Conservation (phyloP, 345 rosid species). For the Brassica juncea region DNA sequence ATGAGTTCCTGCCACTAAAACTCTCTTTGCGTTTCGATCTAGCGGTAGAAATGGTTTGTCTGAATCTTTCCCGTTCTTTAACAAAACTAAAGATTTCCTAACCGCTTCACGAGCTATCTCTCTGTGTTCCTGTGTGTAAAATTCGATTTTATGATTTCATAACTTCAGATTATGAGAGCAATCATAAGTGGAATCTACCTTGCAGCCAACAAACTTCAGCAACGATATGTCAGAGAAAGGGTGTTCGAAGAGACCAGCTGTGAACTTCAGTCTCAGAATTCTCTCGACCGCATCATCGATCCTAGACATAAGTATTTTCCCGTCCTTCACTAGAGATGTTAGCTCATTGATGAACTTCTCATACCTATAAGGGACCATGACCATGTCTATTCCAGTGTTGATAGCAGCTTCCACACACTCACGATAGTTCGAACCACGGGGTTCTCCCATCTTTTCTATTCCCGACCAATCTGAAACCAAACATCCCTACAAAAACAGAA, state of each 20-base stretch:
- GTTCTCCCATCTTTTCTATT: conserved; percentile 56
- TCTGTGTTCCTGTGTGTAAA: conserved; percentile 40
- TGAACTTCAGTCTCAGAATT: conserved; percentile 76
- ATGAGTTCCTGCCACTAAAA: conserved; percentile 72
- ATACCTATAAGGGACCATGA: conserved; percentile 62
- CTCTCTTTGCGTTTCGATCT: conserved; percentile 53
- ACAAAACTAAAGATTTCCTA: conserved; percentile 69
- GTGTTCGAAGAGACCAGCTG: conserved; percentile 70
- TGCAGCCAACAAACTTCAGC: conserved; percentile 69
- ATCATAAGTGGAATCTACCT: conserved; percentile 23
- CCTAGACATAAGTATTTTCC: conserved; percentile 61
- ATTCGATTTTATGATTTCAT: background rate
- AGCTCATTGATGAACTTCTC: conserved; percentile 51
- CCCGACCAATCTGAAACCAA: conserved; percentile 79
- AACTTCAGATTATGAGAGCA: background rate
- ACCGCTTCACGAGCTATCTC: conserved; percentile 78
- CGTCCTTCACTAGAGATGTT: conserved; percentile 54
- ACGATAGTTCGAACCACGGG: conserved; percentile 69
- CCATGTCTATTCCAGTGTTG: conserved; percentile 87
- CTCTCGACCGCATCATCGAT: conserved; percentile 79
- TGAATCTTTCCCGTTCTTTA: conserved; percentile 67
- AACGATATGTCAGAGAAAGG: conserved; percentile 71
- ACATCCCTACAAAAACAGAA: conserved; percentile 55
- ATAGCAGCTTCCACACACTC: conserved; percentile 54
- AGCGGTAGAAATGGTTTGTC: conserved; percentile 62